Percentiles rank a stretch among this genome's conserved stretches.
phyloP scores from a whole-genome alignment of 192 early-diverging fungal genomes.

The Coemansia sp. region DNA sequence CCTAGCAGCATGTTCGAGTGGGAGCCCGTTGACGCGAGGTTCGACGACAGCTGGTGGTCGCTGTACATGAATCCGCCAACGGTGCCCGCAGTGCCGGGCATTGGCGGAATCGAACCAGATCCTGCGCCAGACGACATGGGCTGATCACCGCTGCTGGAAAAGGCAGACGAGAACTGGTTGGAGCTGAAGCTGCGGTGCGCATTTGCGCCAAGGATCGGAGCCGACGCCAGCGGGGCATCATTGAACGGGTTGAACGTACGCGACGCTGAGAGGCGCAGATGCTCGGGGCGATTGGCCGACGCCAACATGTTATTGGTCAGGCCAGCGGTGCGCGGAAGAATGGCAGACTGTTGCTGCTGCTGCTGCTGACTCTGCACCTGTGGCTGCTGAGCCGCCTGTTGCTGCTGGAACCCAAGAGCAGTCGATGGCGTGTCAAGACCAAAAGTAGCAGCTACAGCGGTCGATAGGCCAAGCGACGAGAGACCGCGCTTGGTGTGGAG shows the following conservation, averaged over 20 bases:
- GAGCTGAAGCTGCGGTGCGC: slow-evolving; percentile 29
- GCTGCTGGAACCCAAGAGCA: slow-evolving; percentile 23
- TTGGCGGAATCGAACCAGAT: slow-evolving; percentile 14
- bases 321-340: slow-evolving; percentile 33
- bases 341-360: slow-evolving; percentile 11
- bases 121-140: slow-evolving; percentile 16
- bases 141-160: slow-evolving; percentile 29
- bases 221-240: slow-evolving; percentile 47
- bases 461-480: slow-evolving; percentile 47
- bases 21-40: slow-evolving; percentile 6
- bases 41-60: slow-evolving; percentile 19
- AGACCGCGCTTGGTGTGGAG: slow-evolving; percentile 86
- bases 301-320: slow-evolving; percentile 43
- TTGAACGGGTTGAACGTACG: slow-evolving; percentile 53
- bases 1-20: slow-evolving; percentile 27
- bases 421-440: slow-evolving; percentile 42
- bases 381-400: slow-evolving; percentile 6
- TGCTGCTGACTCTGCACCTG: slow-evolving; percentile 8
- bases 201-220: slow-evolving; percentile 49
- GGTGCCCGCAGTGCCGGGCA: slow-evolving; percentile 35
- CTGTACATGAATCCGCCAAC: slow-evolving; percentile 40
- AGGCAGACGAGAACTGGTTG: slow-evolving; percentile 35
- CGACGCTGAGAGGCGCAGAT: slow-evolving; percentile 45
- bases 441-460: slow-evolving; percentile 41
- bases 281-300: slow-evolving; percentile 41